Conservation (phyloP, 2,329 filamentous ascomycete genomes). For the Aspergillus fumigatiaffinis region DNA sequence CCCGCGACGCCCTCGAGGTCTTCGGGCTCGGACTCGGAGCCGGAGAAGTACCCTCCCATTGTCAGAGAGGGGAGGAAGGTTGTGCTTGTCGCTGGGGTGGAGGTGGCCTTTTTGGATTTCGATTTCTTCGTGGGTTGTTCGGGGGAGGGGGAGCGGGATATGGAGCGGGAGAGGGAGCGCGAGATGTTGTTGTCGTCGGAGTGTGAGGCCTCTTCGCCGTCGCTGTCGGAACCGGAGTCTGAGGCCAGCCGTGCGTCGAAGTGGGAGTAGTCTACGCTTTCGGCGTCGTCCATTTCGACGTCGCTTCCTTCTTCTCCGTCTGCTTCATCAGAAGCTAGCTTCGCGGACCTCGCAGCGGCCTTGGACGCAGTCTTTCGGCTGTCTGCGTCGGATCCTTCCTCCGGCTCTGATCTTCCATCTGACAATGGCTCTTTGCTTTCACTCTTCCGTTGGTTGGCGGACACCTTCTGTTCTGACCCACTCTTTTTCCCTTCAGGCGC, state of each 20-base stretch:
- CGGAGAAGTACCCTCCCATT: conserved; percentile 61
- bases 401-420: neutral
- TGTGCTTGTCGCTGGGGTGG: conserved; percentile 34
- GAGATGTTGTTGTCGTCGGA: conserved; percentile 6
- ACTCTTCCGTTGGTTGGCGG: conserved; percentile 2
- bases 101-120: conserved; percentile 25
- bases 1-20: conserved; percentile 38
- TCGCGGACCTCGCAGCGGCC: neutral
- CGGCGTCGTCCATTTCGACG: conserved; percentile 21
- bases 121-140: conserved; percentile 20
- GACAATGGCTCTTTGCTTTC: neutral
- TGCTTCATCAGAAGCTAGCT: neutral
- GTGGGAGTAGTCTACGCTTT: conserved; percentile 26
- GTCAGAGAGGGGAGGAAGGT: conserved; percentile 60
- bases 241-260: conserved; percentile 35
- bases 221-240: conserved; percentile 18
- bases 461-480: conserved; percentile 6
- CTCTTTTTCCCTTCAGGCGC: conserved; percentile 13
- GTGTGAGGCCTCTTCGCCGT: conserved; percentile 6
- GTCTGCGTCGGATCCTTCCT: neutral
- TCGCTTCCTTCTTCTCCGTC: neutral
- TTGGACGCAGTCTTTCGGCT: neutral
- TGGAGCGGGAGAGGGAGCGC: conserved; percentile 16
- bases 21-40: conserved; percentile 54
- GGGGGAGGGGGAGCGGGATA: conserved; percentile 35